Evolutionary conservation across 495 filamentous ascomycete species (phyloP), one percentile per base, ranked within the genome.

Genomic region (Aspergillus sparsus): DNA sequence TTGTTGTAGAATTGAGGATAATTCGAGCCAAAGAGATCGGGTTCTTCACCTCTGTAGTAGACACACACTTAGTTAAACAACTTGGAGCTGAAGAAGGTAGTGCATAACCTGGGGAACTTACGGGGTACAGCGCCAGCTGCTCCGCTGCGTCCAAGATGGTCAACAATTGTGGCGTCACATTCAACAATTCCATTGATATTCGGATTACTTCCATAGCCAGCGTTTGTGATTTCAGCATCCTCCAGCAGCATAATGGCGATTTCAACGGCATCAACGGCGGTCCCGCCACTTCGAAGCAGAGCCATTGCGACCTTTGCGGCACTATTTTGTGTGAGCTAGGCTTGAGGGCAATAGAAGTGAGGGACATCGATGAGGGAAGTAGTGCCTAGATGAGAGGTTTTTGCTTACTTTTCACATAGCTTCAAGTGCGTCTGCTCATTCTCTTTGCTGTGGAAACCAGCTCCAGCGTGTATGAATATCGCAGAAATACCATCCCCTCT

Each of bases 381-480:
- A 37, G 7, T 18, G 31, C 21, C 18, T 11, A 46, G 49, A 35
- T 2, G 10, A 54, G 32, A 32, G 32, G n/a, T 11, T 3, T 12
- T 10, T 6, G 83, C 90, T 78, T 80, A 98, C 94, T 91, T 85
- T 61, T 87, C 85, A 71, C 94, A 98, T 18, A 91, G 90, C 64
- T 87, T 77, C 11, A 98, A 82, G 69, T 98, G 94, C 39, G 87
- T 77, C 13, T 77, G 75, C 68, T 98, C 92, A 73, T 98, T 97
- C 52, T 87, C 82, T 13, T 77, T 66, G 65, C 90, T 96, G 71
- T 98, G 94, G 66, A 88, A 97, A n/a, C 94, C 94, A 15, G 94
- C 94, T 11, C 94, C 94, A 18, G 93, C 94, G 77, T 98, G 94
- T 57, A 98, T 85, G 68, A 96, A 97, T 36, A 98, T 89, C n/a